Conservation (phyloP, 495 filamentous ascomycete genomes). For the Opeltia flavorubescens region DNA sequence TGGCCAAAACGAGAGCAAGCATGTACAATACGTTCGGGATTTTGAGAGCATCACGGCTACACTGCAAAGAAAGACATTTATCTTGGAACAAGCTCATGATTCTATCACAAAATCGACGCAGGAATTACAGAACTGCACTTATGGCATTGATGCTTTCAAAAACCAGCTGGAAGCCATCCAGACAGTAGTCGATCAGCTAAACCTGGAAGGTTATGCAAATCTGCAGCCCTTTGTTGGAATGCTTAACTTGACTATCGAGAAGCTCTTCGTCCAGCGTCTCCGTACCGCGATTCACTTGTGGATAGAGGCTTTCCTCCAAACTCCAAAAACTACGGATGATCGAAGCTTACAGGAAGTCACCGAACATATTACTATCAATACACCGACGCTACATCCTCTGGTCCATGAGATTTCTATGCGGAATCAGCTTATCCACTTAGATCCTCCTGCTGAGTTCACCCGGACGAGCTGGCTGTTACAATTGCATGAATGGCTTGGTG, state of each 20-base stretch:
- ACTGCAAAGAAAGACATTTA: constrained; percentile 72
- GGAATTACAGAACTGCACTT: constrained; percentile 77
- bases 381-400: constrained; percentile 38
- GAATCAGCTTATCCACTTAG: constrained; percentile 90
- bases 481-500: constrained; percentile 81
- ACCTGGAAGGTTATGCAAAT: constrained; percentile 89
- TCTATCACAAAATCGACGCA: constrained; percentile 67
- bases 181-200: constrained; percentile 81
- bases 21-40: constrained; percentile 89
- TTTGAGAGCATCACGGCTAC: constrained; percentile 74
- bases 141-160: constrained; percentile 60
- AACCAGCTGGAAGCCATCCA: constrained; percentile 73
- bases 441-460: constrained; percentile 82
- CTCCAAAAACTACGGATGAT: constrained; percentile 33
- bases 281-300: constrained; percentile 68
- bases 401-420: constrained; percentile 89
- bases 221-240: constrained; percentile 74
- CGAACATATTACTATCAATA: constrained; percentile 37
- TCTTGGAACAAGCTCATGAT: constrained; percentile 63
- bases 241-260: constrained; percentile 72
- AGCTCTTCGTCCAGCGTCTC: constrained; percentile 59
- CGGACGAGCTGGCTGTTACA: constrained; percentile 88
- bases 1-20: constrained; percentile 66
- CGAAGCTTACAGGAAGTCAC: constrained; percentile 25
- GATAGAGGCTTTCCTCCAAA: constrained; percentile 64